phyloP scores from a whole-genome alignment of 106 monocot genomes.

The Vanilla planifolia region DNA sequence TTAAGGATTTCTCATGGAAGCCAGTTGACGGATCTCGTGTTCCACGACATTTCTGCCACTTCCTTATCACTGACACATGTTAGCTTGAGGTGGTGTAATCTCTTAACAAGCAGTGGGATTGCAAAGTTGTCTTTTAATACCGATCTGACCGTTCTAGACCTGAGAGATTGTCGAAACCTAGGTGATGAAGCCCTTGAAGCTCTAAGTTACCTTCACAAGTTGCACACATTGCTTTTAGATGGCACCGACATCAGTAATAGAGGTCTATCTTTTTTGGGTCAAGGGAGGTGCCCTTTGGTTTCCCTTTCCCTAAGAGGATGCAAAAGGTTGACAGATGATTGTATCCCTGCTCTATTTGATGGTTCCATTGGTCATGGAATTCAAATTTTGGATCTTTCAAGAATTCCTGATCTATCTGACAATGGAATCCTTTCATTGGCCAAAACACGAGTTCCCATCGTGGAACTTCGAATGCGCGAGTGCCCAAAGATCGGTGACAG shows the following conservation, averaged over 20 bases:
- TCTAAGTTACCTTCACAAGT: conserved; percentile 49
- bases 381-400: conserved; percentile 76
- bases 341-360: conserved; percentile 50
- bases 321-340: conserved; percentile 61
- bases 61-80: conserved; percentile 84
- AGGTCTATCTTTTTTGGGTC: conserved; percentile 64
- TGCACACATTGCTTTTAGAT: conserved; percentile 67
- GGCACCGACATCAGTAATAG: conserved; percentile 57
- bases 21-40: conserved; percentile 87
- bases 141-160: conserved; percentile 61
- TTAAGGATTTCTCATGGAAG: conserved; percentile 76
- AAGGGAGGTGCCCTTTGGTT: conserved; percentile 38
- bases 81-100: conserved; percentile 82
- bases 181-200: conserved; percentile 57
- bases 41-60: conserved; percentile 94
- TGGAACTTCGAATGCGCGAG: conserved; percentile 77
- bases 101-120: conserved; percentile 62
- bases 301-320: conserved; percentile 89
- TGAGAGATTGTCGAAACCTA: conserved; percentile 72
- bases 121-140: conserved; percentile 47
- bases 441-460: conserved; percentile 50
- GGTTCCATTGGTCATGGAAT: conserved; percentile 30
- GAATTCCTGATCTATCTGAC: conserved; percentile 60
- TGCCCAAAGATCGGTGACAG: conserved; percentile 69
- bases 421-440: conserved; percentile 60